Evolutionary conservation across 2,329 filamentous ascomycete genomes (phyloP).

Genomic region (Penicillium sp.): DNA sequence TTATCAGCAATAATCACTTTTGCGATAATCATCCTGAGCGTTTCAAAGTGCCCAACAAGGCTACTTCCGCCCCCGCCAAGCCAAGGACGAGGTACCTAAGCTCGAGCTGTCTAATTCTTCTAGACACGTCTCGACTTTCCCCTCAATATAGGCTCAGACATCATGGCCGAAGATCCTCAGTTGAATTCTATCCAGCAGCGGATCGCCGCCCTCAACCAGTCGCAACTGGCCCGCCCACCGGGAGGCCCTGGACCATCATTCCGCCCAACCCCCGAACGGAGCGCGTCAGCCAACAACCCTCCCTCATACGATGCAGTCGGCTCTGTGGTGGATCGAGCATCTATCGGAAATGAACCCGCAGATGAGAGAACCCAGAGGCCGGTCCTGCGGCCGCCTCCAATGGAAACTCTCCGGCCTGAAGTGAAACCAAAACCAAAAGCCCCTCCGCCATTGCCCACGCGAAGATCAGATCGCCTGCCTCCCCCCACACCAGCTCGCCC

Average conservation of each 20-base stretch:
- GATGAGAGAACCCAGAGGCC: conserved; percentile 22
- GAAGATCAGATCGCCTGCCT: conserved; percentile 31
- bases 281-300: conserved; percentile 37
- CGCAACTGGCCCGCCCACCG: conserved; percentile 40
- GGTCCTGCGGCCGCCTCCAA: conserved; percentile 26
- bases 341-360: conserved; percentile 32
- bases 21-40: not conserved
- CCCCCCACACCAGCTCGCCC: conserved; percentile 31
- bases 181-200: conserved; percentile 46
- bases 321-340: conserved; percentile 24
- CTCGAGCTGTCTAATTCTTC: conserved; percentile 15
- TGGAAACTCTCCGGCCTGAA: conserved; percentile 18
- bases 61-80: conserved; percentile 21
- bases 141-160: not conserved
- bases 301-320: conserved; percentile 33
- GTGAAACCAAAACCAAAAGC: conserved; percentile 31
- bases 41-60: not conserved
- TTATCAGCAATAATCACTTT: not conserved
- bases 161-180: conserved; percentile 45
- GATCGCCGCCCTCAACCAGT: conserved; percentile 46
- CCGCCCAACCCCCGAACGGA: conserved; percentile 25
- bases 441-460: conserved; percentile 48
- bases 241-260: conserved; percentile 26
- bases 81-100: conserved; percentile 17
- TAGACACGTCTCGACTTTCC: not conserved